Evolutionary conservation across 352 stramenopile species (phyloP).

Genomic region (Pythium dissotocum): DNA sequence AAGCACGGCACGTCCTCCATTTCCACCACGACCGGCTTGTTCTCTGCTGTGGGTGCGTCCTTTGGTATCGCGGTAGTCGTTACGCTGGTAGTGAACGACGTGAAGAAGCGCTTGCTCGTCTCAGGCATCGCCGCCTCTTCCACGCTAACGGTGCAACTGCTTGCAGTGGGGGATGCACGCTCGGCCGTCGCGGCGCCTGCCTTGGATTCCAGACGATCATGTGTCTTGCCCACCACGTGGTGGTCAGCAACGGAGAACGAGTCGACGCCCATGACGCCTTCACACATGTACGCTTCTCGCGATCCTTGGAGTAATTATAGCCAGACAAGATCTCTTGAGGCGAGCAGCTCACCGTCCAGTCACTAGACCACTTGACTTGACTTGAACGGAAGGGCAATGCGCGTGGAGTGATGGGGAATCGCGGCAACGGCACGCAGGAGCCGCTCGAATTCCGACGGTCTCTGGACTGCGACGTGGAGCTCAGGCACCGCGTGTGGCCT

Average conservation of each 20-base stretch:
- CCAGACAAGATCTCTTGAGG: not conserved
- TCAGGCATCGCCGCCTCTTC: not conserved
- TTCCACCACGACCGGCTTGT: not conserved
- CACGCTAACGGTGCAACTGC: not conserved
- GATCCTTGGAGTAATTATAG: not conserved
- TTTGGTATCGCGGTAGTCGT: not conserved
- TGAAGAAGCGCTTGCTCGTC: not conserved
- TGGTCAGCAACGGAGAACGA: not conserved
- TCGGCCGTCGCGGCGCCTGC: too few species aligned
- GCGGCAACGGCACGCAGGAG: not conserved
- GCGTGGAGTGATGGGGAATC: not conserved
- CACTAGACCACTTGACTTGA: too few species aligned
- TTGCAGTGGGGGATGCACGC: not conserved
- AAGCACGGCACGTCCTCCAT: conserved; percentile 20
- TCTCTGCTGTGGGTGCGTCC: not conserved
- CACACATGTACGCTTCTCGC: not conserved
- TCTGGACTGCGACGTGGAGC: not conserved
- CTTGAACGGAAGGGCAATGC: not conserved
- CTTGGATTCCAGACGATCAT: not conserved
- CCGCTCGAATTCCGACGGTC: not conserved
- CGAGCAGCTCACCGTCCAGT: not conserved
- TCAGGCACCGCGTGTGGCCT: too few species aligned
- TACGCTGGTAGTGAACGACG: not conserved
- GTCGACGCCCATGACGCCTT: not conserved
- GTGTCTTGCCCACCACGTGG: not conserved